Conservation (phyloP, 2,329 filamentous ascomycete species). For the Fusarium illudens region DNA sequence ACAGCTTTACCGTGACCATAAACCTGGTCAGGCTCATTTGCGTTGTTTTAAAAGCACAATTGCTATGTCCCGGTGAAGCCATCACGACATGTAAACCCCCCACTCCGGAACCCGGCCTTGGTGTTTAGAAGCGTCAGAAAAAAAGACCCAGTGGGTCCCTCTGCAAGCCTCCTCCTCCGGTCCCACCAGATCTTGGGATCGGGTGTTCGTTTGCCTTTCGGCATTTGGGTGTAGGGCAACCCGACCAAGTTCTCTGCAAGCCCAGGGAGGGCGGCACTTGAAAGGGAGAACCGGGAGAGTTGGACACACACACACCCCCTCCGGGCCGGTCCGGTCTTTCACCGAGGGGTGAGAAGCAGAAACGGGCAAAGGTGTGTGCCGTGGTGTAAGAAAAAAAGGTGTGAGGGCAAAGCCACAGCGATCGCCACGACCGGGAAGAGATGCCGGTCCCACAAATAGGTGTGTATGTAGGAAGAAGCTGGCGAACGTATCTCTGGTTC, state of each 20-base stretch:
- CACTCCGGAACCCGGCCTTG: conserved; percentile 18
- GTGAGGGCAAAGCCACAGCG: conserved; percentile 19
- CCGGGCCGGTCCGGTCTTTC: conserved; percentile 30
- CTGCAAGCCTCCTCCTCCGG: conserved; percentile 18
- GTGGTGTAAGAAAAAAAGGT: conserved; percentile 1
- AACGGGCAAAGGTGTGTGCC: neutral
- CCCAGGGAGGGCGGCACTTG: neutral
- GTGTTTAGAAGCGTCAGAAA: too few species aligned
- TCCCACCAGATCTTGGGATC: conserved; percentile 24
- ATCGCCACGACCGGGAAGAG: conserved; percentile 38
- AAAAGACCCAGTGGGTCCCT: neutral
- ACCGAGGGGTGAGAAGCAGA: neutral
- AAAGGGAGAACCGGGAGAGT: too few species aligned
- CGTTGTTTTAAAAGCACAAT: neutral
- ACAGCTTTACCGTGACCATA: neutral
- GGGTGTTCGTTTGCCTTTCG: conserved; percentile 25
- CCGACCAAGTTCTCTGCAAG: neutral
- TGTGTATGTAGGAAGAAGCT: neutral
- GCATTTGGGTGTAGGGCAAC: conserved; percentile 20
- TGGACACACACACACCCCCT: neutral
- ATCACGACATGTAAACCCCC: conserved; percentile 21
- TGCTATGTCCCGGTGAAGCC: conserved; percentile 15
- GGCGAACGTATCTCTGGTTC: neutral
- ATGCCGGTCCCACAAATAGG: conserved; percentile 34
- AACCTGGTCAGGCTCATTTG: neutral